Base-by-base conservation (phyloP, 225 moss, liverwort and hornwort species). In the Antitrichia curtipendula region DNA sequence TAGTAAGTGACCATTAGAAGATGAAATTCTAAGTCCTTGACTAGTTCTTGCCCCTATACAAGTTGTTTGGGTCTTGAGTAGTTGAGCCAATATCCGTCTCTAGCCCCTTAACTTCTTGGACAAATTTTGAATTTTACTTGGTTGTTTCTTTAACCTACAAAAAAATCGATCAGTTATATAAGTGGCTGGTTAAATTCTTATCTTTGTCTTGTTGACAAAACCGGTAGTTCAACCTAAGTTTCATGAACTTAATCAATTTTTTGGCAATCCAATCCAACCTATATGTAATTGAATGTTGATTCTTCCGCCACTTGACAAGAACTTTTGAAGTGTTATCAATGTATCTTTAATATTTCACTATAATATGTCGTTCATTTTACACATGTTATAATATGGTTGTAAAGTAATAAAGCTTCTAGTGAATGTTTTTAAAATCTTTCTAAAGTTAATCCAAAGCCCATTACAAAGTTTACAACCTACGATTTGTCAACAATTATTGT, bases 71-170 rank as follows among this genome's bases (percentile, higher is more conserved):
- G 2, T 3, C 21, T 12, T 3, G 1, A n/a, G 66, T 66, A n/a
- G 6, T n/a, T n/a, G 21, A 2, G 1, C 4, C 21, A 66, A n/a
- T 66, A 66, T 66, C 19, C 7, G 0, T 6, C 7, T 7, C 5
- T 66, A 66, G 20, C 6, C 38, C 1, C 1, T 10, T 38, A 68
- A n/a, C n/a, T 7, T 38, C 0, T 1, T 1, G 6, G 2, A 1
- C 7, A n/a, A 11, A 66, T 1, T 21, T 66, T 66, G 6, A 66
- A 66, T n/a, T 21, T n/a, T 6, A 20, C 4, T 21, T 68, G 4
- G 7, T 68, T 68, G 4, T 4, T 68, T 38, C 4, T 68, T 38
- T 38, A 13, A 12, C 4, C 13, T 65, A 34, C 19, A 19, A 19
- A 65, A 65, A n/a, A n/a, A n/a, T 9, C 3, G 2, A 9, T 64